phyloP scores from a whole-genome alignment of 768 basidiomycete genomes.

The Suillus luteus region DNA sequence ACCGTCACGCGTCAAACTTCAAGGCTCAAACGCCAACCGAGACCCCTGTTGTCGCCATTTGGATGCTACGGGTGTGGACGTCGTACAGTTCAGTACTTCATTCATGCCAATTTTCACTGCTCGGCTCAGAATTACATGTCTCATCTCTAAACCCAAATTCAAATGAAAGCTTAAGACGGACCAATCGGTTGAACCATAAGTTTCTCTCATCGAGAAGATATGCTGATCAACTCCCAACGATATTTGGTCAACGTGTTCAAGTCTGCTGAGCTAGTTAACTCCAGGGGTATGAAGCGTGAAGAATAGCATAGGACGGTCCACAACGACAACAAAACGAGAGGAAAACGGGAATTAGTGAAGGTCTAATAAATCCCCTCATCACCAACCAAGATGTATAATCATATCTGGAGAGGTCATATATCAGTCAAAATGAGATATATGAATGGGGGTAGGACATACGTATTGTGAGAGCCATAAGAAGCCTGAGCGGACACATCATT shows the following conservation, averaged over 20 bases:
- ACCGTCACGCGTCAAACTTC: too few relatives aligned
- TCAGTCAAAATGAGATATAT: not conserved
- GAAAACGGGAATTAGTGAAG: not conserved
- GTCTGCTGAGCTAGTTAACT: not conserved
- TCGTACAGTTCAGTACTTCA: not conserved
- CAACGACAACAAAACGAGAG: not conserved
- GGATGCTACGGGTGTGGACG: too few relatives aligned
- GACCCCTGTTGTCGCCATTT: too few relatives aligned
- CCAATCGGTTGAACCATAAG: not conserved
- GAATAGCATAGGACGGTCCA: conserved; percentile 3
- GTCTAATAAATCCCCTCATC: not conserved
- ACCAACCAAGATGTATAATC: not conserved
- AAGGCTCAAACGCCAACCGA: too few relatives aligned
- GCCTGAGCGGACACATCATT: conserved; percentile 40
- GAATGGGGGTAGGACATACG: conserved; percentile 49
- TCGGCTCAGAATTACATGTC: not conserved
- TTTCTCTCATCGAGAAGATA: not conserved
- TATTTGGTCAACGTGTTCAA: not conserved
- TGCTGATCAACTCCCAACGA: not conserved
- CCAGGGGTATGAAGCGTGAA: conserved; percentile 9
- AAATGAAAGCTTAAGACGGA: not conserved
- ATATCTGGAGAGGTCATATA: conserved; percentile 1
- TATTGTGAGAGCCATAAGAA: conserved; percentile 99
- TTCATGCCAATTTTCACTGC: not conserved
- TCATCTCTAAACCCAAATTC: not conserved